Conservation (phyloP, 2,329 filamentous ascomycete genomes). For the Talaromyces sp. region DNA sequence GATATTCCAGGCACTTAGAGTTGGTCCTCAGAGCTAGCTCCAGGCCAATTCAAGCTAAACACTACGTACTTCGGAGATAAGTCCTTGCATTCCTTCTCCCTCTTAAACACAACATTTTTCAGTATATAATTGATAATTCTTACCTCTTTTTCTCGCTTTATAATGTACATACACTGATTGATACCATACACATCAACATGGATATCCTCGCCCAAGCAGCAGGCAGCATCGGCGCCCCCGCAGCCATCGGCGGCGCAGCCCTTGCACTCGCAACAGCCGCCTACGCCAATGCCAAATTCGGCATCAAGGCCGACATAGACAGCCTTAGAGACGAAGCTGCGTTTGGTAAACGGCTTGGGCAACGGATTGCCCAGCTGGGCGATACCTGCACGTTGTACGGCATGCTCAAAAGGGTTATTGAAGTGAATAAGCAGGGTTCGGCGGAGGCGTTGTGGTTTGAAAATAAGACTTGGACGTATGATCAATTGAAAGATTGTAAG, state of each 20-base stretch:
- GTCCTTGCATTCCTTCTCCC: not conserved
- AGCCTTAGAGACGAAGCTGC: slow-evolving; percentile 34
- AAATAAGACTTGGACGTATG: slow-evolving; percentile 48
- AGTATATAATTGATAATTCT: too few species aligned
- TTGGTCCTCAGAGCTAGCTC: not conserved
- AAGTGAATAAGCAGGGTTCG: slow-evolving; percentile 37
- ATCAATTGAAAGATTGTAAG: slow-evolving; percentile 43
- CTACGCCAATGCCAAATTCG: slow-evolving; percentile 45
- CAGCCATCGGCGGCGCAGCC: slow-evolving; percentile 28
- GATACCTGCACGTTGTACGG: slow-evolving; percentile 42
- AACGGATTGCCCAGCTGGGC: slow-evolving; percentile 37
- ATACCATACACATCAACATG: not conserved
- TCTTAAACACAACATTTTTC: not conserved
- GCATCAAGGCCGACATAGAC: slow-evolving; percentile 40
- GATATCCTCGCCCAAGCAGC: slow-evolving; percentile 16
- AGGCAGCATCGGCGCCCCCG: not conserved
- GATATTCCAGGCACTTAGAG: not conserved
- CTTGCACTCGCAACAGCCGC: slow-evolving; percentile 35
- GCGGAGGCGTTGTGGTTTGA: slow-evolving; percentile 50
- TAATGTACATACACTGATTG: not conserved
- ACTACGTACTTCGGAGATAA: not conserved
- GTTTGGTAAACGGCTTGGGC: slow-evolving; percentile 32
- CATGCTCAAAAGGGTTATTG: slow-evolving; percentile 42
- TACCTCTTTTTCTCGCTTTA: too few species aligned
- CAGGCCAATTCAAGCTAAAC: not conserved